A percentile compares a stretch with the other conserved stretches of the same genome.
Evolutionary conservation across 148 eudicot species (phyloP).

Genomic region (Cornus suecica): DNA sequence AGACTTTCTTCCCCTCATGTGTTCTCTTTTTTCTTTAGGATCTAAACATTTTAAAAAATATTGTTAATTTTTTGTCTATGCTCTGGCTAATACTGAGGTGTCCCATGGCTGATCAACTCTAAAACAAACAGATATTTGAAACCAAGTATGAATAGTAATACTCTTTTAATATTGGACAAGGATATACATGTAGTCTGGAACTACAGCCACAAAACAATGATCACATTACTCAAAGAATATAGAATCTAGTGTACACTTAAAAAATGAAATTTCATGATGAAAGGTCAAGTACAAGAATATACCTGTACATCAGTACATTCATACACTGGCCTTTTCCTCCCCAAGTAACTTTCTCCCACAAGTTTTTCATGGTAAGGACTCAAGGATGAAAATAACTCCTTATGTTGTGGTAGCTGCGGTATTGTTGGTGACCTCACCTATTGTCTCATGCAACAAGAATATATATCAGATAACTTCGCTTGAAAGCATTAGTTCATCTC

Average conservation of each 20-base stretch:
- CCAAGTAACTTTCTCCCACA: slow-evolving; percentile 88
- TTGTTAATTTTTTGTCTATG: not conserved
- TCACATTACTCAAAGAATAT: not conserved
- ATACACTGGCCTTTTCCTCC: slow-evolving; percentile 64
- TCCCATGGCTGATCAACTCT: not conserved
- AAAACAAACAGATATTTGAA: not conserved
- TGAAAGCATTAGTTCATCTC: not conserved
- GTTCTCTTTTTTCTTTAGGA: not conserved
- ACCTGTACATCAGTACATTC: slow-evolving; percentile 89
- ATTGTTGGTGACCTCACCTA: slow-evolving; percentile 74
- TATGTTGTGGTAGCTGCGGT: slow-evolving; percentile 72
- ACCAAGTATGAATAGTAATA: not conserved
- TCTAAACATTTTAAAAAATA: not conserved
- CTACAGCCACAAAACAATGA: not conserved
- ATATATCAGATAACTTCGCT: not conserved
- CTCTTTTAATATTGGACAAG: not conserved
- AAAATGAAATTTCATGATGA: not conserved
- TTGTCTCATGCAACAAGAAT: slow-evolving; percentile 11
- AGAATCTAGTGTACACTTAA: not conserved
- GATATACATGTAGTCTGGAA: not conserved
- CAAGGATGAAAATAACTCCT: slow-evolving; percentile 56
- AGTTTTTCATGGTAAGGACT: slow-evolving; percentile 78
- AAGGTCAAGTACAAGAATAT: not conserved
- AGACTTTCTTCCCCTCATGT: not conserved
- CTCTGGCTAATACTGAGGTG: not conserved